These are phyloP conservation scores for Rehmannia glutinosa DNA, from an alignment of 257 asterid genomes.

Conservation along the genomic window DNA sequence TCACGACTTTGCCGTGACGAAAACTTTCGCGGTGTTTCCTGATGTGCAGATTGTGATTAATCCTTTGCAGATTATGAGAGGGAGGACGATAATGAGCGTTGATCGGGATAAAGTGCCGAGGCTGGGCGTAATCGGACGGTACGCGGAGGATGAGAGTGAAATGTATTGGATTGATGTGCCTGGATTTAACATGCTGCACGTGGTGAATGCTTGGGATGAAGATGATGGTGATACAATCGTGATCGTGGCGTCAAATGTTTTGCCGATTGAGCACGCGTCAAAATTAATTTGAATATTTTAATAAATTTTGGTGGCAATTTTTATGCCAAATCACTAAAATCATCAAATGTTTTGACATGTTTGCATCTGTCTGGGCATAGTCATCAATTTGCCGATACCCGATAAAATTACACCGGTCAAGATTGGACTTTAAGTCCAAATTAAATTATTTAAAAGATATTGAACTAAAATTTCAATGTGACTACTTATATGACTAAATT, in stretches of 20 bases:
- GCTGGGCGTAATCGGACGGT: constrained; percentile 37
- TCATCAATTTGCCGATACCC: too few relatives aligned
- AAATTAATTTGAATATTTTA: constrained; percentile 23
- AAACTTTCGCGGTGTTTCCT: constrained; percentile 34
- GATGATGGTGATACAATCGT: constrained; percentile 35
- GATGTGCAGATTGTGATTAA: constrained; percentile 37
- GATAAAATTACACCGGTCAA: too few relatives aligned
- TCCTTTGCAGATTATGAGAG: constrained; percentile 24
- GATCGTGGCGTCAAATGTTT: constrained; percentile 33
- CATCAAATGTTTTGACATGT: too few relatives aligned
- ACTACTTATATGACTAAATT: too few relatives aligned
- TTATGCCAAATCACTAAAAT: too few relatives aligned
- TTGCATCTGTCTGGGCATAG: too few relatives aligned
- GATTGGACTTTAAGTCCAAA: too few relatives aligned
- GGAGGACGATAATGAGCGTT: constrained; percentile 22
- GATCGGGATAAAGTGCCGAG: constrained; percentile 30
- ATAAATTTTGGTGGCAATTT: too few relatives aligned
- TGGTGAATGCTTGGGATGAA: constrained; percentile 55
- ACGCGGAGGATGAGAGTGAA: constrained; percentile 37
- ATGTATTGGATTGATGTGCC: constrained; percentile 44
- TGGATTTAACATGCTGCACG: constrained; percentile 36
- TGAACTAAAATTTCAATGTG: too few relatives aligned
- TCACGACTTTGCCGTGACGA: constrained; percentile 50
- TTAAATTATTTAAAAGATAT: too few relatives aligned
- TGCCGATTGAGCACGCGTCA: constrained; percentile 22